phyloP scores from a whole-genome alignment of 2,329 filamentous ascomycete species.

The Phialophora macrospora region DNA sequence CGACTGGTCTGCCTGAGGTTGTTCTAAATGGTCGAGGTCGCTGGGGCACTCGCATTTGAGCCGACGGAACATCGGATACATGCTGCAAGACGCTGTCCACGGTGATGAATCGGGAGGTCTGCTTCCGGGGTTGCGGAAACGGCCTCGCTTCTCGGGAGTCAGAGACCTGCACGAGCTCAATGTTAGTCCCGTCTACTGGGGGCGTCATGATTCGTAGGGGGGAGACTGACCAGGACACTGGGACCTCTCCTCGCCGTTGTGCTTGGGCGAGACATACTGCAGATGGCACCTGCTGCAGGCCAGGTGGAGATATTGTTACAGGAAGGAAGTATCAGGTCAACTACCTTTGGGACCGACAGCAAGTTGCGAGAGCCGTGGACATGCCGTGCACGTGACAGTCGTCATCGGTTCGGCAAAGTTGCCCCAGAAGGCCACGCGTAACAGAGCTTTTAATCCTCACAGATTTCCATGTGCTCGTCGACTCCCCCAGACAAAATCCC shows the following conservation, averaged over 20 bases:
- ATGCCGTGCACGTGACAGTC: neutral
- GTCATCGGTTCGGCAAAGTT: neutral
- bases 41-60: constrained; percentile 76
- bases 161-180: constrained; percentile 29
- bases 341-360: neutral
- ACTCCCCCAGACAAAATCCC: neutral
- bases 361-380: neutral
- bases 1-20: constrained; percentile 49
- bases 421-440: neutral
- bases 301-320: neutral
- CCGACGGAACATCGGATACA: constrained; percentile 91
- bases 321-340: neutral
- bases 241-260: constrained; percentile 58
- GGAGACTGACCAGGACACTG: constrained; percentile 60
- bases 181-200: constrained; percentile 20
- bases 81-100: constrained; percentile 96
- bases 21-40: constrained; percentile 52
- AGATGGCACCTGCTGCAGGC: neutral
- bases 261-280: constrained; percentile 29
- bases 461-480: too few species aligned
- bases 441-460: neutral
- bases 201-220: constrained; percentile 29
- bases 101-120: constrained; percentile 73
- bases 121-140: constrained; percentile 42
- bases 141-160: constrained; percentile 38